Evolutionary conservation across 345 rosid genomes (phyloP).

Genomic region (Nasturtium officinale): DNA sequence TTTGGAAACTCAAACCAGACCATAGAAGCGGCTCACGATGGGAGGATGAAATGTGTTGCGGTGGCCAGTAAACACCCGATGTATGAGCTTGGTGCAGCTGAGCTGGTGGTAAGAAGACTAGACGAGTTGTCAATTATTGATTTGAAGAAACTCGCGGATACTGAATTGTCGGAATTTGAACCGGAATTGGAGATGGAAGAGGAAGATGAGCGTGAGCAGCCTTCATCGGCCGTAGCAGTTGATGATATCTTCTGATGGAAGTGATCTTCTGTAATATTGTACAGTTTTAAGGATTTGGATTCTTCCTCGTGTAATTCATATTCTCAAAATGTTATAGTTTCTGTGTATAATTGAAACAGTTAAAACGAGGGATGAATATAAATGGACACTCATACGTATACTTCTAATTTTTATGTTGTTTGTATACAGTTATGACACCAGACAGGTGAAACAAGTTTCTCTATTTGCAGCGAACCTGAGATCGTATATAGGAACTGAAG

Average conservation of each 20-base stretch:
- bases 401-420: not conserved
- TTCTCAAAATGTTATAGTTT: constrained; percentile 24
- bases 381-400: constrained; percentile 29
- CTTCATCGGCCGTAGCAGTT: constrained; percentile 49
- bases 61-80: constrained; percentile 92
- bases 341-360: constrained; percentile 45
- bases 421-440: too few species aligned
- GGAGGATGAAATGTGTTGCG: constrained; percentile 93
- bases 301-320: constrained; percentile 19
- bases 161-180: constrained; percentile 70
- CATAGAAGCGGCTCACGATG: constrained; percentile 94
- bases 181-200: constrained; percentile 70
- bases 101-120: constrained; percentile 76
- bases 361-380: constrained; percentile 17
- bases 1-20: constrained; percentile 93
- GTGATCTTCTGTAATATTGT: constrained; percentile 47
- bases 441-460: constrained; percentile 22
- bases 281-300: constrained; percentile 48
- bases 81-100: constrained; percentile 93
- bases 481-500: not conserved
- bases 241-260: constrained; percentile 77
- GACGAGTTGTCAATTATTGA: constrained; percentile 89
- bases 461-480: constrained; percentile 24
- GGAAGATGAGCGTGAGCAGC: constrained; percentile 60
- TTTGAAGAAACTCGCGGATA: constrained; percentile 85